Evolutionary conservation across 371 early-diverging fungal genomes (phyloP).

Genomic region (Mucor saturninus): DNA sequence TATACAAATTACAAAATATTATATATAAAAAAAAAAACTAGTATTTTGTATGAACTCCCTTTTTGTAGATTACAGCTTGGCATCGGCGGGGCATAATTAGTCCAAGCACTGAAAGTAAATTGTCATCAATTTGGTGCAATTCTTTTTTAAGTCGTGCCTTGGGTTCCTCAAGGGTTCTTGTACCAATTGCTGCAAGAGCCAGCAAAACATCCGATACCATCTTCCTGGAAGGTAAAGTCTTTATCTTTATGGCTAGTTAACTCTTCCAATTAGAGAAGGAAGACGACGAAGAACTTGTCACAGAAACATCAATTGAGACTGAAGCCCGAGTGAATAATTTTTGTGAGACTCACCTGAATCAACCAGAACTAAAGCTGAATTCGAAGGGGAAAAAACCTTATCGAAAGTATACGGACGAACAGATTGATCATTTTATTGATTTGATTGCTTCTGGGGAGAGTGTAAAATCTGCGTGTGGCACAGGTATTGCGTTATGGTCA

Average conservation of each 20-base stretch:
- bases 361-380: too few species aligned
- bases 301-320: too few species aligned
- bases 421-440: too few species aligned
- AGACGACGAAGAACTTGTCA: too few species aligned
- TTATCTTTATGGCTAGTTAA: slow-evolving; percentile 3
- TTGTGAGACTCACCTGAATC: too few species aligned
- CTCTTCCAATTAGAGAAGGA: slow-evolving; percentile 7
- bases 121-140: slow-evolving; percentile 8
- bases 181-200: slow-evolving; percentile 12
- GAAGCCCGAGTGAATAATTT: too few species aligned
- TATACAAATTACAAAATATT: too few species aligned
- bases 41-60: slow-evolving; percentile 13
- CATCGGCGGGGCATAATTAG: not conserved
- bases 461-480: too few species aligned
- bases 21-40: slow-evolving; percentile 11
- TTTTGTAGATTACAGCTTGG: slow-evolving; percentile 10
- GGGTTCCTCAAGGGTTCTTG: slow-evolving; percentile 5
- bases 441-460: too few species aligned
- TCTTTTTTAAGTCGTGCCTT: slow-evolving; percentile 10
- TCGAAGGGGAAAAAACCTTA: too few species aligned
- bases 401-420: too few species aligned
- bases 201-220: slow-evolving; percentile 9
- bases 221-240: slow-evolving; percentile 11
- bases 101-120: slow-evolving; percentile 6
- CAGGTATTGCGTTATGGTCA: too few species aligned